Conservation (phyloP, 768 basidiomycete genomes). For the Sutorius australiensis region DNA sequence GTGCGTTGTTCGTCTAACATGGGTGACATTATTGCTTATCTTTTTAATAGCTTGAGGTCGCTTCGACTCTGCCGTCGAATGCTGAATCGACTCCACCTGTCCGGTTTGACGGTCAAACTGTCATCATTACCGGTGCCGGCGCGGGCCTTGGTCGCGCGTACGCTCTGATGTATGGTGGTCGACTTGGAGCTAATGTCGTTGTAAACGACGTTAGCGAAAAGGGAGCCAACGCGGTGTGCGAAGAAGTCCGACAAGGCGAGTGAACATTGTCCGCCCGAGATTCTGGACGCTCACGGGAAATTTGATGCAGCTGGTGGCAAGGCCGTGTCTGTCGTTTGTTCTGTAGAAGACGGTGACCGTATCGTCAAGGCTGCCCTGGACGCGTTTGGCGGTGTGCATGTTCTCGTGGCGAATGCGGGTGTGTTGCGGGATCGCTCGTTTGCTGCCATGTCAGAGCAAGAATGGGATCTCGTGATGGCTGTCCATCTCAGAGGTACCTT, state of each 20-base stretch:
- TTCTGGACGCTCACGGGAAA: neutral
- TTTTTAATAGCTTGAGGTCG: constrained; percentile 52
- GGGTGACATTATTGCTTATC: neutral
- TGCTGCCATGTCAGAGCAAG: constrained; percentile 79
- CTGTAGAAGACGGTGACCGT: constrained; percentile 86
- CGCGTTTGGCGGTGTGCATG: constrained; percentile 83
- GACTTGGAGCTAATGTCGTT: constrained; percentile 93
- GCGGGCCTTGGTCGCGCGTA: constrained; percentile 92
- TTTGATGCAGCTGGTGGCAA: constrained; percentile 72
- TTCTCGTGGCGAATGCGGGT: constrained; percentile 90
- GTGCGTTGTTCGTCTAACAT: constrained; percentile 31
- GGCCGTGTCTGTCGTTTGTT: constrained; percentile 76
- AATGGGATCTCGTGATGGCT: constrained; percentile 91
- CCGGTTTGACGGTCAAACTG: constrained; percentile 85
- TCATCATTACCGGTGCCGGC: constrained; percentile 92
- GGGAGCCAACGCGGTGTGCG: constrained; percentile 76
- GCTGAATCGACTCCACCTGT: constrained; percentile 64
- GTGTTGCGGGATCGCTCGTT: constrained; percentile 94
- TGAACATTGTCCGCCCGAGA: neutral
- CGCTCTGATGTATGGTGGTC: constrained; percentile 85
- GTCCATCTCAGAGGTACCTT: constrained; percentile 91
- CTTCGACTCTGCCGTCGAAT: constrained; percentile 65
- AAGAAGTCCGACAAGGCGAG: constrained; percentile 79
- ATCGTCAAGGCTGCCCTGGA: constrained; percentile 86
- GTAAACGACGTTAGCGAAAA: constrained; percentile 93